A percentile compares a stretch with the other conserved stretches of the same genome.
Conservation (phyloP, 176 grass and related monocot genomes). For the Themeda triandra region DNA sequence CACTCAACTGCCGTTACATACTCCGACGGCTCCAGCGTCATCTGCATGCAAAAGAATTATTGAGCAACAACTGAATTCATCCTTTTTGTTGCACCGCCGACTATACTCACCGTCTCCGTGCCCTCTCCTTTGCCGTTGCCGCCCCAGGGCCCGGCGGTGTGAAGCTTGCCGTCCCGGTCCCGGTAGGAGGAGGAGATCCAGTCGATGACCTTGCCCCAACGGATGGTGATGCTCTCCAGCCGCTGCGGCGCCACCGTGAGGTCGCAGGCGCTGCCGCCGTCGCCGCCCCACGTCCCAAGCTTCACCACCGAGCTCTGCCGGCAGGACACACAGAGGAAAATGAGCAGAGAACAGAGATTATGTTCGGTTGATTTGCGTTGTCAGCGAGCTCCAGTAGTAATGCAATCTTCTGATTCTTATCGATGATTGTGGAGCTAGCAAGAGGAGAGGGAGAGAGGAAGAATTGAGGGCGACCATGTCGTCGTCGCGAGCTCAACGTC, state of each 20-base stretch:
- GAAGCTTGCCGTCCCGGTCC: background rate
- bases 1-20: background rate
- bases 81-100: too few species aligned
- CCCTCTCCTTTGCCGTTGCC: slow-evolving; percentile 9
- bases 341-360: too few species aligned
- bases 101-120: background rate
- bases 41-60: background rate
- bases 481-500: background rate
- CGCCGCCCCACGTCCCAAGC: slow-evolving; percentile 33
- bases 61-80: background rate
- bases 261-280: slow-evolving; percentile 4
- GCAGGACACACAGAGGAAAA: background rate
- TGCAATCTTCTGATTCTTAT: background rate
- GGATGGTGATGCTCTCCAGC: slow-evolving; percentile 20
- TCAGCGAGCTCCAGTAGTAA: background rate
- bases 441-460: background rate
- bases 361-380: background rate
- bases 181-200: slow-evolving; percentile 22
- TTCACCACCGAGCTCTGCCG: slow-evolving; percentile 24
- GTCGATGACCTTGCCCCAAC: slow-evolving; percentile 25
- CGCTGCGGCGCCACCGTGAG: slow-evolving; percentile 30
- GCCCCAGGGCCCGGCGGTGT: slow-evolving; percentile 23
- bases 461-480: background rate
- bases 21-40: background rate
- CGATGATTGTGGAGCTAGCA: background rate